Evolutionary conservation across 2,329 filamentous ascomycete species (phyloP).

Genomic region (Claviceps paspali): DNA sequence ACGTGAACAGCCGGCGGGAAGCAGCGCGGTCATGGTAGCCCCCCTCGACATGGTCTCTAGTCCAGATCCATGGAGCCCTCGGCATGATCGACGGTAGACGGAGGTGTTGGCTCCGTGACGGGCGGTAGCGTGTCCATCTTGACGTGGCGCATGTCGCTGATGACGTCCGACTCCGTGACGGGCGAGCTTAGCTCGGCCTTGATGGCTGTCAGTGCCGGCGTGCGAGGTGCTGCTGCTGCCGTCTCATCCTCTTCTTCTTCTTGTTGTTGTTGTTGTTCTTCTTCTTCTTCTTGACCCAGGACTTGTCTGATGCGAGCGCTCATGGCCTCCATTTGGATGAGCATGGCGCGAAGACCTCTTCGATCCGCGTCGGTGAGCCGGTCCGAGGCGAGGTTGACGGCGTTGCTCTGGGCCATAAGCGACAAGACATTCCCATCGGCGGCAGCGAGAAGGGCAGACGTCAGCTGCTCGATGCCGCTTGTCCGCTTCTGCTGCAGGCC

Average conservation of each 20-base stretch:
- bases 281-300: too few species aligned
- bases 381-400: conserved; percentile 24
- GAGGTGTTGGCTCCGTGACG: conserved; percentile 24
- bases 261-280: conserved; percentile 3
- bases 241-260: neutral
- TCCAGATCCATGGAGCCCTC: conserved; percentile 26
- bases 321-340: conserved; percentile 31
- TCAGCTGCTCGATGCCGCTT: conserved; percentile 36
- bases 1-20: too few species aligned
- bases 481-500: conserved; percentile 36
- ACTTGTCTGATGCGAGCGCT: conserved; percentile 25
- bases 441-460: conserved; percentile 39
- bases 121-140: conserved; percentile 16
- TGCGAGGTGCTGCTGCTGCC: neutral
- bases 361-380: conserved; percentile 28
- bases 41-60: conserved; percentile 10
- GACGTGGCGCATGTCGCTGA: conserved; percentile 10
- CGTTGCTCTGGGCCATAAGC: conserved; percentile 33
- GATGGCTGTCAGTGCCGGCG: conserved; percentile 8
- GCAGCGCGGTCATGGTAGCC: too few species aligned
- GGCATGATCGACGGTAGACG: conserved; percentile 23
- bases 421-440: conserved; percentile 30
- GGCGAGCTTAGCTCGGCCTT: conserved; percentile 13
- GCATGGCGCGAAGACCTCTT: conserved; percentile 30
- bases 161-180: conserved; percentile 11